Base-by-base conservation (phyloP, 495 filamentous ascomycete species). In the Penicillium dipodomyicola region DNA sequence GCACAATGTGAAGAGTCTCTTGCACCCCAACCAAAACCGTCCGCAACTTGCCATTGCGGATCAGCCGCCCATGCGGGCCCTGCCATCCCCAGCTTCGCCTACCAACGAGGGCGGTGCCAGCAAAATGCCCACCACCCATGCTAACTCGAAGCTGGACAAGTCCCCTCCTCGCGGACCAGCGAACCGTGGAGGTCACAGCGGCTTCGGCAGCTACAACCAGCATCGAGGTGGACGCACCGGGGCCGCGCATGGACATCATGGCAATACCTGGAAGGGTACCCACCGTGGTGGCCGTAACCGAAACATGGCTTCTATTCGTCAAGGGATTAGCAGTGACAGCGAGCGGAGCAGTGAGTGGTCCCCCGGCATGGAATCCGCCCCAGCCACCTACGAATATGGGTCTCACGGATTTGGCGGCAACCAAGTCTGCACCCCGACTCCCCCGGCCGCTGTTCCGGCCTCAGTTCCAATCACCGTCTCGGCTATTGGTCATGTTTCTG, bases 1-100 rank as follows among this genome's bases (percentile, higher is more conserved):
- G 67, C 62, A 69, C 54, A 56, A 57, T 10, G 54, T 82, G 0
- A 25, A 65, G 0, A 76, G 72, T 49, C 53, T 75, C 1, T n/a
- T 68, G 4, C 55, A 57, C 17, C 57, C 49, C 19, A 61, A 63
- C 23, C 52, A 61, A 27, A 41, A 40, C n/a, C 64, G 61, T 30
- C 32, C 53, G 44, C 62, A 57, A n/a, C 11, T 20, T 11, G 17
- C 22, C 48, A 58, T 27, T 60, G 49, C 37, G 5, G 60, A 71
- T 11, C 56, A 59, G 10, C 43, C 42, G 3, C 1, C 56, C 2
- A 40, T 62, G 37, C 62, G 56, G 45, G 47, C 64, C 2, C 63
- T 70, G 10, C 65, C 65, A 20, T 33, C 30, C 11, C n/a, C 29
- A 1, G 3, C 17, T 5, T 11, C 52, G 9, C 14, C 30, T 9